Percentiles rank a stretch among this genome's conserved stretches.
phyloP scores from a whole-genome alignment of 73 alveolate genomes.

The Effrenium voratum region DNA sequence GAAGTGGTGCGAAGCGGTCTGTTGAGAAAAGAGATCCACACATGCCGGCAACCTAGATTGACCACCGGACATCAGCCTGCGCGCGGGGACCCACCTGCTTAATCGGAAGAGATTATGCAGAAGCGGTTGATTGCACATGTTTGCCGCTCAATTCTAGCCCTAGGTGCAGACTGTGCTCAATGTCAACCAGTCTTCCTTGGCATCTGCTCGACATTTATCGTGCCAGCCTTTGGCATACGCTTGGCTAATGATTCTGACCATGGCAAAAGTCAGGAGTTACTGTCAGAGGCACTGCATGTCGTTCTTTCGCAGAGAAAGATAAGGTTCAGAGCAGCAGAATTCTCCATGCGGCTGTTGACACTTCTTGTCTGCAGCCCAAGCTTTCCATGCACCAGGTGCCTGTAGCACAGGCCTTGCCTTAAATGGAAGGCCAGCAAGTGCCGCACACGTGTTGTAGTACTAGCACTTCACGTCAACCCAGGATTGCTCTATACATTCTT shows the following conservation, averaged over 20 bases:
- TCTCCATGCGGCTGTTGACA: slow-evolving; percentile 73
- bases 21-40: not conserved
- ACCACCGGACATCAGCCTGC: slow-evolving; percentile 88
- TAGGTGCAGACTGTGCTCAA: slow-evolving; percentile 83
- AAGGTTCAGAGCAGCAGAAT: slow-evolving; percentile 86
- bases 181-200: slow-evolving; percentile 18
- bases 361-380: slow-evolving; percentile 10
- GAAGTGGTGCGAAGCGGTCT: not conserved
- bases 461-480: no score
- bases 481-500: no score
- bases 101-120: not conserved
- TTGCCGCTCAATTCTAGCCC: not conserved
- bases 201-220: slow-evolving; percentile 70
- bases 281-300: not conserved
- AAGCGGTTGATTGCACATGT: not conserved
- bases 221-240: not conserved
- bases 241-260: not conserved
- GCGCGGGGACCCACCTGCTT: not conserved
- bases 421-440: not conserved
- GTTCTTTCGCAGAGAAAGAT: no score
- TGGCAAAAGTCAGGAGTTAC: not conserved
- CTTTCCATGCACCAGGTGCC: not conserved
- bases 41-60: not conserved
- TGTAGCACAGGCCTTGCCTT: not conserved
- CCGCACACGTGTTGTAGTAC: no score